Evolutionary conservation across 371 early-diverging fungal species (phyloP), one percentile per base, ranked within the genome.

Genomic region (Apophysomyces sp.): DNA sequence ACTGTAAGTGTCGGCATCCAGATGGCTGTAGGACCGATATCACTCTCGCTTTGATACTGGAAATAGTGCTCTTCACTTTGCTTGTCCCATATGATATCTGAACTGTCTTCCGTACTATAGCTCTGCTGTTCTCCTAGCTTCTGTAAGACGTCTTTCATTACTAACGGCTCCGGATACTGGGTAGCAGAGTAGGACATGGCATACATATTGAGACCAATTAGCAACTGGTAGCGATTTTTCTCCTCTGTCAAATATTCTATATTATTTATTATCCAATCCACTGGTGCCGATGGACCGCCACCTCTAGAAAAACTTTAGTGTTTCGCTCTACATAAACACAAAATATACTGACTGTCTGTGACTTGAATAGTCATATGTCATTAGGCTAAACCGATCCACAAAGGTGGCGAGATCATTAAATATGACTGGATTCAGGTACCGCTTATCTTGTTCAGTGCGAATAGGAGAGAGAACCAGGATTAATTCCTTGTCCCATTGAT

Each of bases 311-410:
- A 34, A 13, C 8, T 34, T 21, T 39, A 24, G 36, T 44, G 51
- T 16, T 31, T 36, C 5, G 40, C 37, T 18, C 11, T 24, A 21
- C 21, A 44, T 4, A 21, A n/a, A 21, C 9, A 15, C 2, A n/a
- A 1, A 2, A 44, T 15, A 4, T 18, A 60, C 69, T 69, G 67
- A 82, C 80, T 62, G 64, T 27, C 68, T 40, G 29, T 72, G 69
- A 16, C 67, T 70, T 1, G 85, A 82, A 68, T 74, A 86, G 60
- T 88, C 89, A 65, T 86, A 86, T 4, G 85, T 84, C 86, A 89
- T 86, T 21, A 89, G 60, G 27, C 77, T 78, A 55, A 89, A 84
- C n/a, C 73, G 60, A 60, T 85, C 85, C 3, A 86, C 77, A 37
- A 74, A 62, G 3, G 66, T 57, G 26, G 76, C 65, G 61, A 85